Evolutionary conservation across 805 yeast species (phyloP).

Genomic region (Candida lessepsii): DNA sequence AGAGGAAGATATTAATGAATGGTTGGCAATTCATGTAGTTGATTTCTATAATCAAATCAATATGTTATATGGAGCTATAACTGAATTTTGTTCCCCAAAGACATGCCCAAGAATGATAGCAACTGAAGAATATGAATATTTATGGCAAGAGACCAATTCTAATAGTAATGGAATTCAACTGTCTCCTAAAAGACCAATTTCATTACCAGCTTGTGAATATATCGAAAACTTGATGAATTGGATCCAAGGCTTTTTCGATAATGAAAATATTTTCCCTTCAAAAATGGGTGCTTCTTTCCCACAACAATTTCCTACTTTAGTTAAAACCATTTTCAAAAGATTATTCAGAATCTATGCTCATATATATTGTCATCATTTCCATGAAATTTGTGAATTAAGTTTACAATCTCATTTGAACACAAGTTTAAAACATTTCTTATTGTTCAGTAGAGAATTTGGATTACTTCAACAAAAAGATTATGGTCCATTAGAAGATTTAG

Average conservation of each 20-base stretch:
- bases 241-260: constrained; percentile 91
- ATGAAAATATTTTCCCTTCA: constrained; percentile 85
- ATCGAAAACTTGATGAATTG: constrained; percentile 92
- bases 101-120: constrained; percentile 98
- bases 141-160: constrained; percentile 82
- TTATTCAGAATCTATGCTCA: constrained; percentile 95
- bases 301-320: constrained; percentile 71
- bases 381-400: constrained; percentile 89
- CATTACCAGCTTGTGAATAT: constrained; percentile 92
- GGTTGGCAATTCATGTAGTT: constrained; percentile 98
- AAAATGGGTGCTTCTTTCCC: constrained; percentile 93
- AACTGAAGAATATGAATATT: constrained; percentile 91
- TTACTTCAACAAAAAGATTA: constrained; percentile 77
- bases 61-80: constrained; percentile 93
- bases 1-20: constrained; percentile 88
- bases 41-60: constrained; percentile 95
- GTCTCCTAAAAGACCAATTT: constrained; percentile 65
- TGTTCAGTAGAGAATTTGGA: constrained; percentile 81
- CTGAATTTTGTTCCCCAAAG: constrained; percentile 93
- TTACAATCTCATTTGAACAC: constrained; percentile 91
- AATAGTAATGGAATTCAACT: constrained; percentile 20
- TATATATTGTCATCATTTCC: constrained; percentile 96
- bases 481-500: constrained; percentile 89
- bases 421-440: constrained; percentile 87
- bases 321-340: constrained; percentile 85